Percentiles rank a stretch among this genome's conserved stretches.
Evolutionary conservation across 768 basidiomycete genomes (phyloP).

Genomic region (Termitomyces sp.): DNA sequence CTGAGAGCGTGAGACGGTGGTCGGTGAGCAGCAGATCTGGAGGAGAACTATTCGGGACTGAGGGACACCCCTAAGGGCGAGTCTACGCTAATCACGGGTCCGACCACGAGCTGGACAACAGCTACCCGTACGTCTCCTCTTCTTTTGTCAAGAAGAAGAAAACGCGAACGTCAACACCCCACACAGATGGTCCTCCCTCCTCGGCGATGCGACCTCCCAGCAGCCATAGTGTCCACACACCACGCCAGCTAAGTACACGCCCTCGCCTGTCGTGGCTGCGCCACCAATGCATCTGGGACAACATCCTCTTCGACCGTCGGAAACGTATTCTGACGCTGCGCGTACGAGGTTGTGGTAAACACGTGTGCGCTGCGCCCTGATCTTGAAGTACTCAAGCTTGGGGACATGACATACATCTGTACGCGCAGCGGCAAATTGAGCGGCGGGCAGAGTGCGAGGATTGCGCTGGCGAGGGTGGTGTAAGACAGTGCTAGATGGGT

Average conservation of each 20-base stretch:
- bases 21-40: neutral
- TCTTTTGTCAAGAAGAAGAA: neutral
- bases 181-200: too few relatives aligned
- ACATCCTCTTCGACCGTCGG: slow-evolving; percentile 68
- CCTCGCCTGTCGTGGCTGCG: slow-evolving; percentile 60
- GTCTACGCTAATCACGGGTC: slow-evolving; percentile 68
- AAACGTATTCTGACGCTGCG: slow-evolving; percentile 62
- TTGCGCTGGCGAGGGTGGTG: too few relatives aligned
- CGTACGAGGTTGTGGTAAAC: slow-evolving; percentile 76
- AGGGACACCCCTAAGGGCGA: slow-evolving; percentile 66
- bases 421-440: too few relatives aligned
- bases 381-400: slow-evolving; percentile 79
- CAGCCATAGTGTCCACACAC: slow-evolving; percentile 57
- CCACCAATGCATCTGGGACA: slow-evolving; percentile 71
- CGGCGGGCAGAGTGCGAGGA: too few relatives aligned
- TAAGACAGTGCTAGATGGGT: too few relatives aligned
- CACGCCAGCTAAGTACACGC: slow-evolving; percentile 57
- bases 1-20: too few relatives aligned
- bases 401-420: too few relatives aligned
- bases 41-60: slow-evolving; percentile 49
- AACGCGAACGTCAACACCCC: too few relatives aligned
- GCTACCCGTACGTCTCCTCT: slow-evolving; percentile 52
- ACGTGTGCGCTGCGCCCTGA: slow-evolving; percentile 82
- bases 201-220: slow-evolving; percentile 59
- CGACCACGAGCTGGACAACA: slow-evolving; percentile 81